Conservation (phyloP, 176 grass and related monocot species). For the Zoysia pacifica region DNA sequence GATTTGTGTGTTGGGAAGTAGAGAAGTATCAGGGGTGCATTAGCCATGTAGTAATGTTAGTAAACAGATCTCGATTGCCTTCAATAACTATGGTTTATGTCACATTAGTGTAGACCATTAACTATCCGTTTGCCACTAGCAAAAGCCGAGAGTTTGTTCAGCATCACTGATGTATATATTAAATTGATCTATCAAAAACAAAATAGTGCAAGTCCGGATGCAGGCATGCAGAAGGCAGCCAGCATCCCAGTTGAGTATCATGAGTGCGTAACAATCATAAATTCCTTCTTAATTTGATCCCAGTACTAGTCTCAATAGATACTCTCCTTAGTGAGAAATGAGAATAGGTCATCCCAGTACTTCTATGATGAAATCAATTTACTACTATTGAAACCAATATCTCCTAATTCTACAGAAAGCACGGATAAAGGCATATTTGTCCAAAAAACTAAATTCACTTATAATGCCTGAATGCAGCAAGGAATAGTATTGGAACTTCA, state of each 20-base stretch:
- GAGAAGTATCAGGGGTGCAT: no score
- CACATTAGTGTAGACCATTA: neutral
- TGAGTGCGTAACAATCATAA: neutral
- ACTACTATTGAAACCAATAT: conserved; percentile 3
- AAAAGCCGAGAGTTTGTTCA: neutral
- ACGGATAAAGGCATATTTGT: conserved; percentile 5
- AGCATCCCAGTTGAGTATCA: conserved; percentile 17
- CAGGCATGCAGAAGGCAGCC: neutral
- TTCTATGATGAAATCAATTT: conserved; percentile 17
- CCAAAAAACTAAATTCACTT: conserved; percentile 23
- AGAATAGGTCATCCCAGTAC: neutral
- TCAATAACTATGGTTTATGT: no score
- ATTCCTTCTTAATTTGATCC: neutral
- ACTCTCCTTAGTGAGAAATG: neutral
- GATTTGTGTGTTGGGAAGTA: no score
- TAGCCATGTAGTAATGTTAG: neutral
- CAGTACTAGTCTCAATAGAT: neutral
- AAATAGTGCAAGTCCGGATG: neutral
- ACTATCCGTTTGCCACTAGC: neutral
- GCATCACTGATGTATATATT: neutral
- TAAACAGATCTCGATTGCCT: no score
- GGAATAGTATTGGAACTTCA: conserved; percentile 16
- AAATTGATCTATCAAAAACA: conserved; percentile 11
- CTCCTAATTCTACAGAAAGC: conserved; percentile 1
- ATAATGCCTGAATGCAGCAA: neutral